phyloP scores from a whole-genome alignment of 345 rosid species.

The Erysimum cheiranthoides region DNA sequence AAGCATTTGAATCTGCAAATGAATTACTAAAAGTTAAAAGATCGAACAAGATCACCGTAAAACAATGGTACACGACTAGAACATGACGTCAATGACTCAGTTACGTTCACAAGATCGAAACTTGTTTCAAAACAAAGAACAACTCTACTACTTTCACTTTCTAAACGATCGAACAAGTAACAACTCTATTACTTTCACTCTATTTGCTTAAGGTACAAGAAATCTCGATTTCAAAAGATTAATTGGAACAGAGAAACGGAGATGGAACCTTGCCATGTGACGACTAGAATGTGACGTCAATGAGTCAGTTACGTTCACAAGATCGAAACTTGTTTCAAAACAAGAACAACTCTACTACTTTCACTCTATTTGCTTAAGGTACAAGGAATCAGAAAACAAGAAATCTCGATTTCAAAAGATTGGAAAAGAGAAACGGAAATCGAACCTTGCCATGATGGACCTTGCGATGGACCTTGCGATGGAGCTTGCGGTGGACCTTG shows the following conservation, averaged over 20 bases:
- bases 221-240: background rate
- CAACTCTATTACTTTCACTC: background rate
- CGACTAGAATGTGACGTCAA: too few relatives aligned
- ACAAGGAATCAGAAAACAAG: too few relatives aligned
- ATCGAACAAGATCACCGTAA: conserved; percentile 2
- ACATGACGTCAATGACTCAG: background rate
- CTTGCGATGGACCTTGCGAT: background rate
- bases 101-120: background rate
- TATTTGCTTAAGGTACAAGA: background rate
- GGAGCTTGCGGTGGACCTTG: too few relatives aligned
- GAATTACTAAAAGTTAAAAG: background rate
- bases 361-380: background rate
- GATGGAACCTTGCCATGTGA: too few relatives aligned
- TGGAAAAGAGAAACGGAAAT: conserved; percentile 3
- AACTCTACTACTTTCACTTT: background rate
- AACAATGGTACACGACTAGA: background rate
- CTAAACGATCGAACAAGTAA: background rate
- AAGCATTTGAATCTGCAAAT: background rate
- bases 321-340: background rate
- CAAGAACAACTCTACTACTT: background rate
- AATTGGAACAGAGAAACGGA: conserved; percentile 5
- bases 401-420: background rate
- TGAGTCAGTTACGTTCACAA: too few relatives aligned
- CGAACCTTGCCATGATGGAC: too few relatives aligned
- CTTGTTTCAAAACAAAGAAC: background rate